A percentile compares a stretch with the other conserved stretches of the same genome.
phyloP scores from a whole-genome alignment of 208 protist genomes.

The Baffinella frigidus region DNA sequence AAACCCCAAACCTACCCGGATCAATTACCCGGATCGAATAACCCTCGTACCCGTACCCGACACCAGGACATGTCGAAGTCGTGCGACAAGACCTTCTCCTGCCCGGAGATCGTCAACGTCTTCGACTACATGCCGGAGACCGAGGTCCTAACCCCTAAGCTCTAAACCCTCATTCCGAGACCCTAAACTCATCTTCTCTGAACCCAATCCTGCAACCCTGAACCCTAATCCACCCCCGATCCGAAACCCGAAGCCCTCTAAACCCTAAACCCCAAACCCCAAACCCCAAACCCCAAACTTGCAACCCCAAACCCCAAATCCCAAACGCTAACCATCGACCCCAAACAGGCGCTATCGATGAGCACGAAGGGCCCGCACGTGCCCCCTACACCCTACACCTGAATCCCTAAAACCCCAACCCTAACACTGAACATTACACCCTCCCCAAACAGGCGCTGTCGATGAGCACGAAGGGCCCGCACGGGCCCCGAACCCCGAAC shows the following conservation, averaged over 20 bases:
- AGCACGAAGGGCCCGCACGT: not conserved
- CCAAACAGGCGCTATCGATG: too few relatives aligned
- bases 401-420: too few relatives aligned
- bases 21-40: too few relatives aligned
- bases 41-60: too few relatives aligned
- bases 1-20: too few relatives aligned
- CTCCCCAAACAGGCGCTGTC: too few relatives aligned
- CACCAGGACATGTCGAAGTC: conserved; percentile 10
- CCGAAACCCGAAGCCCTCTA: not conserved
- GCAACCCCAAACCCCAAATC: not conserved
- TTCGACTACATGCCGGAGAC: not conserved
- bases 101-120: not conserved
- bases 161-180: too few relatives aligned
- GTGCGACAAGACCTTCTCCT: not conserved
- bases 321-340: not conserved
- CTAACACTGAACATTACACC: too few relatives aligned
- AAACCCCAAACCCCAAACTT: too few relatives aligned
- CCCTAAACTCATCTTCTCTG: too few relatives aligned
- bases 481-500: too few relatives aligned
- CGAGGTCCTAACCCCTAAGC: not conserved
- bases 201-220: not conserved
- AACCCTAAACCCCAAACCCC: too few relatives aligned
- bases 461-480: not conserved
- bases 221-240: not conserved
- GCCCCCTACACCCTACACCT: not conserved